A percentile compares a stretch with the other conserved stretches of the same genome.
Evolutionary conservation across 2,329 filamentous ascomycete genomes (phyloP).

Genomic region (Alternaria angustiovoidea): DNA sequence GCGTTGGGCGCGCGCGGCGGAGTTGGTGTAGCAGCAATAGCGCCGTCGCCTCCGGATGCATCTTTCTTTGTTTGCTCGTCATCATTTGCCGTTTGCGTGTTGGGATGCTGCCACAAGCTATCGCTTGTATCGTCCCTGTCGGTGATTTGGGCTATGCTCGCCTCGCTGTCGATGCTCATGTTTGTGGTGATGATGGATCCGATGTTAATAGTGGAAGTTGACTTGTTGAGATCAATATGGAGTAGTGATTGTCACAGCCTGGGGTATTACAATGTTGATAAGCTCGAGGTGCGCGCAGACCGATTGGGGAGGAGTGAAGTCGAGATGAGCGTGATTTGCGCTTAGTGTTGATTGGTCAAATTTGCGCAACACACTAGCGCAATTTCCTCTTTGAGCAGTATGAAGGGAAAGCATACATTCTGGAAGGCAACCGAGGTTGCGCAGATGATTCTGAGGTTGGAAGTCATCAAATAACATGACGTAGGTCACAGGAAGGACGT

Average conservation of each 20-base stretch:
- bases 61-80: background rate
- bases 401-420: background rate
- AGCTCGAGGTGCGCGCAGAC: background rate
- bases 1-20: slow-evolving; percentile 73
- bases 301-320: background rate
- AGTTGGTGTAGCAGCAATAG: slow-evolving; percentile 71
- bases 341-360: slow-evolving; percentile 1
- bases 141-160: background rate
- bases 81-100: background rate
- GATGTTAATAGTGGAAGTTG: background rate
- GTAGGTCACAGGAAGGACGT: background rate
- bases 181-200: background rate
- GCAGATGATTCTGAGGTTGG: background rate
- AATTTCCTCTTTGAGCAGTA: slow-evolving; percentile 1
- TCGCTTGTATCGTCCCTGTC: background rate
- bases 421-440: background rate
- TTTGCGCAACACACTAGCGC: background rate
- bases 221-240: background rate
- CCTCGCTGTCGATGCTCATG: background rate
- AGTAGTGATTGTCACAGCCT: background rate
- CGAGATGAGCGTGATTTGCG: slow-evolving; percentile 3
- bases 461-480: background rate
- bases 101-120: background rate
- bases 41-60: background rate
- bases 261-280: background rate